Evolutionary conservation across 441 rosid genomes (phyloP).

Genomic region (Daphne laureola): DNA sequence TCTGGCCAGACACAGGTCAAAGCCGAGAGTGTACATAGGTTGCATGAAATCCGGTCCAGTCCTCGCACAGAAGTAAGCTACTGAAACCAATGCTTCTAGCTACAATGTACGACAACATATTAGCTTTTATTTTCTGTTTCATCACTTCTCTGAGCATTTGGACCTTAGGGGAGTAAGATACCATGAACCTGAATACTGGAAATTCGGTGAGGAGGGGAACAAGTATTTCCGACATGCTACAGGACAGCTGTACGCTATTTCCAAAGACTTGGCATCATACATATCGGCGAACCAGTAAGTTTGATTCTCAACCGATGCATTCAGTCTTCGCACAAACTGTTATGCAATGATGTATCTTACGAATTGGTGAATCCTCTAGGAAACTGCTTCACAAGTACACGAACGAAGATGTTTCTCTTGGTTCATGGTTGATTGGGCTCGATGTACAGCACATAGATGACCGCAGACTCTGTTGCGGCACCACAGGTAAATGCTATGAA

Average conservation of each 20-base stretch:
- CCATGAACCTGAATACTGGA: slow-evolving; percentile 94
- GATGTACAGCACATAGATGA: slow-evolving; percentile 87
- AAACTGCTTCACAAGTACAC: slow-evolving; percentile 73
- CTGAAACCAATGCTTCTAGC: background rate
- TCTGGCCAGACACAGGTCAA: slow-evolving; percentile 50
- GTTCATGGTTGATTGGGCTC: slow-evolving; percentile 90
- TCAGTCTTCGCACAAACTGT: background rate
- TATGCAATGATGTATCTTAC: background rate
- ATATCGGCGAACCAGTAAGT: slow-evolving; percentile 82
- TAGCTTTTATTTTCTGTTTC: slow-evolving; percentile 8
- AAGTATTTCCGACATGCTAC: slow-evolving; percentile 95
- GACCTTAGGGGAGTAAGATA: slow-evolving; percentile 73
- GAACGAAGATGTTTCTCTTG: slow-evolving; percentile 84
- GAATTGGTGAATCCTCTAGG: slow-evolving; percentile 26
- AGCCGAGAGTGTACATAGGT: slow-evolving; percentile 67
- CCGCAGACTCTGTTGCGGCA: slow-evolving; percentile 87
- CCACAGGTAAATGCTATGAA: slow-evolving; percentile 61
- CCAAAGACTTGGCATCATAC: slow-evolving; percentile 77
- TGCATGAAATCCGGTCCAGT: slow-evolving; percentile 93
- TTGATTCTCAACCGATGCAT: background rate
- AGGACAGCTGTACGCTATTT: slow-evolving; percentile 83
- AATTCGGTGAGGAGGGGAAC: slow-evolving; percentile 88
- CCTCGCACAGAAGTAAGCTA: slow-evolving; percentile 73
- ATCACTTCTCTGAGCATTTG: slow-evolving; percentile 1
- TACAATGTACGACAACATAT: background rate